These are phyloP conservation scores for Cicer yamashitae DNA, from an alignment of 306 rosid genomes.

Conservation along the genomic window DNA sequence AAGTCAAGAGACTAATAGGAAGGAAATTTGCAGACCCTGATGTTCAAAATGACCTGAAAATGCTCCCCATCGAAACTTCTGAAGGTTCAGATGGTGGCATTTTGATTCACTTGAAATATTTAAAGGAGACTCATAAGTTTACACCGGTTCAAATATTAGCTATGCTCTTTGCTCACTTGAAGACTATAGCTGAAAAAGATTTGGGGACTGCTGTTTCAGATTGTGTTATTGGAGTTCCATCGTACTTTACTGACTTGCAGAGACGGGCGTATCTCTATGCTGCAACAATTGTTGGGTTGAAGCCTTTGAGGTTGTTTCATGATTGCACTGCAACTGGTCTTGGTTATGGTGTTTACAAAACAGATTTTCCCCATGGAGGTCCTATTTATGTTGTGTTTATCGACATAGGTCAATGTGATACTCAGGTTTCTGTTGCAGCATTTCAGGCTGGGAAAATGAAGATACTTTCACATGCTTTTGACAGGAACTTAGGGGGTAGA, in stretches of 20 bases:
- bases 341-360: constrained; percentile 80
- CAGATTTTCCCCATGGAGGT: constrained; percentile 55
- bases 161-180: constrained; percentile 89
- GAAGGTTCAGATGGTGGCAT: constrained; percentile 74
- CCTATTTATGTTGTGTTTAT: constrained; percentile 68
- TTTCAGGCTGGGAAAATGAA: constrained; percentile 76
- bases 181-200: constrained; percentile 61
- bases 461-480: constrained; percentile 75
- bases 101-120: constrained; percentile 71
- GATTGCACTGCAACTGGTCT: constrained; percentile 95
- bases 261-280: constrained; percentile 81
- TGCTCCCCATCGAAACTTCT: constrained; percentile 67
- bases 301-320: constrained; percentile 86
- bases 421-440: constrained; percentile 74
- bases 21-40: constrained; percentile 58
- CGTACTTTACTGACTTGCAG: constrained; percentile 88
- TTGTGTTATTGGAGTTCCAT: constrained; percentile 89
- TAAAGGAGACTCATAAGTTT: constrained; percentile 62
- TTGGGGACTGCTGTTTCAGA: constrained; percentile 68
- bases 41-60: constrained; percentile 66
- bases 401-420: constrained; percentile 90
- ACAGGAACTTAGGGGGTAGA: constrained; percentile 75
- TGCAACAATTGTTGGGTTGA: constrained; percentile 81
- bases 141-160: constrained; percentile 78
- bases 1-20: constrained; percentile 87